Evolutionary conservation across 495 filamentous ascomycete genomes (phyloP).

Genomic region (Rusavskia elegans): DNA sequence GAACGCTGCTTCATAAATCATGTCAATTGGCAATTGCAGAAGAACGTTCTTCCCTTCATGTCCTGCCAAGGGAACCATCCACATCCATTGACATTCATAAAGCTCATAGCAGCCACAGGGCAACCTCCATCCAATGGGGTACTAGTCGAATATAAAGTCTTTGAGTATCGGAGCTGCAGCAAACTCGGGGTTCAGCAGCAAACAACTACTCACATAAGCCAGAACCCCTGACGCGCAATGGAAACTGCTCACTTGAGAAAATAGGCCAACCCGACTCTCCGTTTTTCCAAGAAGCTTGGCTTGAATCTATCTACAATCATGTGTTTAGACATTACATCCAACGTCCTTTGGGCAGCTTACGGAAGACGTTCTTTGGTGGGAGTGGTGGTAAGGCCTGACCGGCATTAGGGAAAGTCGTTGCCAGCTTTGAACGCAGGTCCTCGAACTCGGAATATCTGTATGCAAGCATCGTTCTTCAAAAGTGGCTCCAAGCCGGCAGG

Average conservation of each 20-base stretch:
- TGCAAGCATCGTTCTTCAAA: too few relatives aligned
- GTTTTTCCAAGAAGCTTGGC: slow-evolving; percentile 48
- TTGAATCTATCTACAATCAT: slow-evolving; percentile 44
- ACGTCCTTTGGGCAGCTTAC: slow-evolving; percentile 24
- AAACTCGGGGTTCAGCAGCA: slow-evolving; percentile 56
- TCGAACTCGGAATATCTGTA: slow-evolving; percentile 60
- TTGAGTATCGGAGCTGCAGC: slow-evolving; percentile 52
- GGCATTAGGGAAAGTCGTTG: slow-evolving; percentile 49
- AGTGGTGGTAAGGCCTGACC: slow-evolving; percentile 46
- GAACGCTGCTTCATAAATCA: too few relatives aligned
- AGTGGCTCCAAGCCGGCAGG: not conserved
- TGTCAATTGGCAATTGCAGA: too few relatives aligned
- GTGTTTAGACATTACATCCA: not conserved
- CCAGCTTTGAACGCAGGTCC: slow-evolving; percentile 39
- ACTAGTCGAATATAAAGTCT: slow-evolving; percentile 43
- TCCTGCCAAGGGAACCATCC: too few relatives aligned
- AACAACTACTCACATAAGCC: slow-evolving; percentile 29
- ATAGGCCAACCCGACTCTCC: slow-evolving; percentile 49
- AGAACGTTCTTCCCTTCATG: too few relatives aligned
- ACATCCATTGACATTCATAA: too few relatives aligned
- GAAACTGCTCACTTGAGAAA: slow-evolving; percentile 46
- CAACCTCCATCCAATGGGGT: not conserved
- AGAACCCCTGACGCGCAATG: not conserved
- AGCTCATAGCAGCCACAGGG: too few relatives aligned
- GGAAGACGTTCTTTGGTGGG: slow-evolving; percentile 55